Conservation (phyloP, 228 moss, liverwort and hornwort species). For the Sphagnum fallax region DNA sequence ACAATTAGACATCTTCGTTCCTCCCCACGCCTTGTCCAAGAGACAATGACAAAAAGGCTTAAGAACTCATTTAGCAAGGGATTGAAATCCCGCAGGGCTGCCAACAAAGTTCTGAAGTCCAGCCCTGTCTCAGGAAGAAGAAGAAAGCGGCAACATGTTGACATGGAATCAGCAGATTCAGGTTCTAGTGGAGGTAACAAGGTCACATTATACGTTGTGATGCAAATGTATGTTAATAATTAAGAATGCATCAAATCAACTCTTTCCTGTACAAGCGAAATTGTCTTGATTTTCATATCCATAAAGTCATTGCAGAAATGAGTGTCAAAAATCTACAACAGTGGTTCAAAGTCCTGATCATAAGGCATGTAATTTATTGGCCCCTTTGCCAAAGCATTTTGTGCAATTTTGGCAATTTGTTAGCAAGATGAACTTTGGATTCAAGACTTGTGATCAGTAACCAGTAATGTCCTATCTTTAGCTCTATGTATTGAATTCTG, state of each 20-base stretch:
- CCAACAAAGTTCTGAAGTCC: conserved; percentile 71
- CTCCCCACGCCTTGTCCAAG: conserved; percentile 65
- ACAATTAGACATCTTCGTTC: conserved; percentile 23
- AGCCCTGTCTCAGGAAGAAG: conserved; percentile 65
- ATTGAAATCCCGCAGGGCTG: conserved; percentile 66
- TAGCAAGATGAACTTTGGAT: too few species aligned
- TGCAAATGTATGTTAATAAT: too few species aligned
- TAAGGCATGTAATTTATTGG: too few species aligned
- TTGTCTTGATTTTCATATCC: too few species aligned
- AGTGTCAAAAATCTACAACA: too few species aligned
- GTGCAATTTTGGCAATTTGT: too few species aligned
- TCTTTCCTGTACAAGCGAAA: too few species aligned
- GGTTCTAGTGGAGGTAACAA: conserved; percentile 62
- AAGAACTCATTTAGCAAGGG: conserved; percentile 72
- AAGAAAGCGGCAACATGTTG: conserved; percentile 76
- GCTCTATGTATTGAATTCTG: conserved; percentile 21
- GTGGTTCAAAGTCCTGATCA: too few species aligned
- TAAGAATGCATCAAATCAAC: too few species aligned
- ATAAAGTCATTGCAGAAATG: too few species aligned
- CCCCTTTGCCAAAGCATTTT: too few species aligned
- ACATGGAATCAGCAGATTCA: conserved; percentile 78
- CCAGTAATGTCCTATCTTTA: conserved; percentile 60
- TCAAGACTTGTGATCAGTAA: conserved; percentile 52
- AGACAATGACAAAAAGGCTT: conserved; percentile 55
- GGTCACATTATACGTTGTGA: too few species aligned